Evolutionary conservation across 345 rosid genomes (phyloP).

Genomic region (Arabis hirsuta): DNA sequence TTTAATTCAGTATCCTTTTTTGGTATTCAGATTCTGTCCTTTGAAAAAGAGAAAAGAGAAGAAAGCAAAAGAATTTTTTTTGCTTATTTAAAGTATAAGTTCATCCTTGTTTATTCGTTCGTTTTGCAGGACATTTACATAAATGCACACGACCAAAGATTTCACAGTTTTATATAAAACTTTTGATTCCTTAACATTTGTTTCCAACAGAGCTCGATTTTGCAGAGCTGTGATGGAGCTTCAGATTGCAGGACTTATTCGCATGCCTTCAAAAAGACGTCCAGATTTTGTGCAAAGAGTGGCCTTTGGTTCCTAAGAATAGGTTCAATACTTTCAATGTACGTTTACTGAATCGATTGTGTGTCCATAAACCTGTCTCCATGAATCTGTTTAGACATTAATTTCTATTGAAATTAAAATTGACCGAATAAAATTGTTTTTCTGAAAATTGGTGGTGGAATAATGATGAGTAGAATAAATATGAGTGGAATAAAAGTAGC

Average conservation of each 20-base stretch:
- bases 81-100: neutral
- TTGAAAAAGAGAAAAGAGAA: neutral
- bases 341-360: neutral
- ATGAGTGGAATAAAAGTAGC: no score
- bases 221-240: conserved; percentile 88
- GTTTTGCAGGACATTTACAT: conserved; percentile 5
- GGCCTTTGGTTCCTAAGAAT: conserved; percentile 68
- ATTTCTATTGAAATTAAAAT: neutral
- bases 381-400: conserved; percentile 12
- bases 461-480: no score
- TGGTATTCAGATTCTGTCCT: conserved; percentile 16
- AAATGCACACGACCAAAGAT: conserved; percentile 2
- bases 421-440: neutral
- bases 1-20: conserved; percentile 83
- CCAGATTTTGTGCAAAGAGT: conserved; percentile 86
- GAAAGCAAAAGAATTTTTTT: neutral
- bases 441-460: no score
- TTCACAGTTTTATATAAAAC: neutral
- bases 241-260: conserved; percentile 84
- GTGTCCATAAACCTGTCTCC: conserved; percentile 5
- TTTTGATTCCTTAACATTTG: conserved; percentile 49
- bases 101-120: conserved; percentile 15
- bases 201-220: conserved; percentile 71
- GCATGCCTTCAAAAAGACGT: conserved; percentile 88
- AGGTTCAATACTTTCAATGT: conserved; percentile 15